Conservation (phyloP, 257 asterid species). For the Solanum medicagineum region DNA sequence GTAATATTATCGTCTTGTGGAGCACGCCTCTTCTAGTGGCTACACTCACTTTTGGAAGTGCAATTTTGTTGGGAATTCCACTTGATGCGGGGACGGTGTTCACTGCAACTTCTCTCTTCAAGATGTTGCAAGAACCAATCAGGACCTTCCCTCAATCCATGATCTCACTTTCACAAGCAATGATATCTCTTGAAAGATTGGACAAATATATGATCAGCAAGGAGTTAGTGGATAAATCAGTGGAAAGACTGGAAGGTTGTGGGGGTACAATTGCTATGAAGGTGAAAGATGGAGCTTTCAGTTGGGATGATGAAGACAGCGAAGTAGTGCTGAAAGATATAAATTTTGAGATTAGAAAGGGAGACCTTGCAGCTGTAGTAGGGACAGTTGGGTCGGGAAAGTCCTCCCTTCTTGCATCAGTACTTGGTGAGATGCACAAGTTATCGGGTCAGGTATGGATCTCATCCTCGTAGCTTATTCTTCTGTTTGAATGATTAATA, state of each 20-base stretch:
- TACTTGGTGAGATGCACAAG: conserved; percentile 94
- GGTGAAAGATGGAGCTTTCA: conserved; percentile 47
- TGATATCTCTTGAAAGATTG: conserved; percentile 69
- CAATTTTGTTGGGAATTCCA: conserved; percentile 49
- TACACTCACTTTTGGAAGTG: conserved; percentile 64
- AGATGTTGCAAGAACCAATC: conserved; percentile 80
- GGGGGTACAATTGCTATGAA: conserved; percentile 52
- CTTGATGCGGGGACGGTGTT: conserved; percentile 70
- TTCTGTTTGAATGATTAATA: background rate
- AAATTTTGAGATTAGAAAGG: conserved; percentile 48
- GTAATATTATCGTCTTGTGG: conserved; percentile 66
- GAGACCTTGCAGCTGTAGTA: conserved; percentile 73
- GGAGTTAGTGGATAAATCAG: conserved; percentile 51
- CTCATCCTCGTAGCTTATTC: background rate
- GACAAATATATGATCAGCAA: conserved; percentile 72
- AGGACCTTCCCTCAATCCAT: conserved; percentile 87
- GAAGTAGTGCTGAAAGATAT: conserved; percentile 40
- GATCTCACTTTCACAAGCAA: conserved; percentile 87
- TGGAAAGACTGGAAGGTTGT: conserved; percentile 62
- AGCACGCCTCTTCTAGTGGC: conserved; percentile 63
- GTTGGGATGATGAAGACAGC: conserved; percentile 78
- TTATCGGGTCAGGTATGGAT: conserved; percentile 62
- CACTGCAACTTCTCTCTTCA: conserved; percentile 65
- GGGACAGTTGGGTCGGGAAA: conserved; percentile 98
- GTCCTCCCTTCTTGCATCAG: conserved; percentile 72